Evolutionary conservation across 495 filamentous ascomycete genomes (phyloP).

Genomic region (Pseudoneurospora amorphoporcata): DNA sequence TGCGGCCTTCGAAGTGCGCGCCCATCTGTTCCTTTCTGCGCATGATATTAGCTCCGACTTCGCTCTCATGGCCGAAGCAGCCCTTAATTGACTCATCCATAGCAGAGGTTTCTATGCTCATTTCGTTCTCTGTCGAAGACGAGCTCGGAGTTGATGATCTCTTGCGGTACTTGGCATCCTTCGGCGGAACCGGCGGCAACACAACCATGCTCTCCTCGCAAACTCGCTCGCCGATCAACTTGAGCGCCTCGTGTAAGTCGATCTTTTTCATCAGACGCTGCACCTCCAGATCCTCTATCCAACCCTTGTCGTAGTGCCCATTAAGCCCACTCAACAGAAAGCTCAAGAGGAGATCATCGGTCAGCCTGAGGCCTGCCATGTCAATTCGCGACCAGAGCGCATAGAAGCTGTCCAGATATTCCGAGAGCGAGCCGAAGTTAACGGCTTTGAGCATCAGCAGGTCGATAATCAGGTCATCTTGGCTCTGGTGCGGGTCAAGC

Average conservation of each 20-base stretch:
- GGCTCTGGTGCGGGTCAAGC: neutral
- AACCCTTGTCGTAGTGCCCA: neutral
- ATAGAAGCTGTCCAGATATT: neutral
- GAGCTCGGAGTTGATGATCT: neutral
- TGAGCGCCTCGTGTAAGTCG: neutral
- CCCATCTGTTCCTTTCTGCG: neutral
- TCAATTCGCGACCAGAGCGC: neutral
- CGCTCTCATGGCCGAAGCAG: neutral
- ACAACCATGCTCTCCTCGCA: neutral
- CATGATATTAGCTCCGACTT: neutral
- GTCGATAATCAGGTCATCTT: neutral
- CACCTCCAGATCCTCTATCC: neutral
- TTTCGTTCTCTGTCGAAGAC: neutral
- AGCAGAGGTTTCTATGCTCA: neutral
- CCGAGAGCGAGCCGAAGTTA: neutral
- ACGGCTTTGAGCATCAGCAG: neutral
- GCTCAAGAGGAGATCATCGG: neutral
- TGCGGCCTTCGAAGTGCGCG: neutral
- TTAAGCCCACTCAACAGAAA: neutral
- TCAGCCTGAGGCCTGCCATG: neutral
- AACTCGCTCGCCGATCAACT: neutral
- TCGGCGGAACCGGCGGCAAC: neutral
- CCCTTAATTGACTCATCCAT: neutral
- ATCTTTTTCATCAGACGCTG: neutral
- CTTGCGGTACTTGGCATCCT: neutral